Percentiles rank a stretch among this genome's conserved stretches.
These are phyloP conservation scores for Leishmania arabica DNA, from an alignment of 208 protist genomes.

Conservation along the genomic window DNA sequence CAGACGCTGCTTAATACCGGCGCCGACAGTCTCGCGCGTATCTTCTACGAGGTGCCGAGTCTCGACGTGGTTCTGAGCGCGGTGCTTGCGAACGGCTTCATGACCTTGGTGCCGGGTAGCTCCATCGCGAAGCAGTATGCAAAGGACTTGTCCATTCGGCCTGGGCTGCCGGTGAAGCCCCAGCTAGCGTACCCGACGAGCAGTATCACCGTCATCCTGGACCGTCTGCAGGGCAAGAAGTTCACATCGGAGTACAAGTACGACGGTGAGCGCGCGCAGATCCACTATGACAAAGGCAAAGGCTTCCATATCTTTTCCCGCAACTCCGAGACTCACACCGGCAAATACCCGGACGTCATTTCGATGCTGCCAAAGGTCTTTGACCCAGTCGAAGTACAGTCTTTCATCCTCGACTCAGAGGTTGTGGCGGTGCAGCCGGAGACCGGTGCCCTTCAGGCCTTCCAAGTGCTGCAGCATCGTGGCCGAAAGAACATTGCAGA, in stretches of 20 bases:
- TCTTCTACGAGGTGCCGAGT: constrained; percentile 87
- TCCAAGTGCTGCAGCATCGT: constrained; percentile 94
- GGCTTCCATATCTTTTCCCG: constrained; percentile 97
- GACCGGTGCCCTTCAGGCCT: constrained; percentile 94
- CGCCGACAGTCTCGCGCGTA: constrained; percentile 55
- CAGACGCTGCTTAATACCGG: constrained; percentile 71
- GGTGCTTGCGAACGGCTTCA: constrained; percentile 75
- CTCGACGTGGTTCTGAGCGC: constrained; percentile 78
- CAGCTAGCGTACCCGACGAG: constrained; percentile 99
- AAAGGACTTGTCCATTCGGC: constrained; percentile 73
- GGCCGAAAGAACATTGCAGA: constrained; percentile 92
- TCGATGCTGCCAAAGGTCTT: constrained; percentile 68
- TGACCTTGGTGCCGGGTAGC: constrained; percentile 67
- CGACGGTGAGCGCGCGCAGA: constrained; percentile 98
- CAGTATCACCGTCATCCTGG: constrained; percentile 86
- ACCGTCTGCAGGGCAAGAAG: constrained; percentile 73
- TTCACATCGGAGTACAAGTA: constrained; percentile 99
- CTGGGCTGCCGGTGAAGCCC: constrained; percentile 97
- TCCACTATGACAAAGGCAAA: constrained; percentile 83
- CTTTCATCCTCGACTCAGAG: constrained; percentile 99
- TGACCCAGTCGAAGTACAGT: constrained; percentile 64
- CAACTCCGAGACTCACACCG: constrained; percentile 98
- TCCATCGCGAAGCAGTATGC: constrained; percentile 38
- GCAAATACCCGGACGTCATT: constrained; percentile 99
- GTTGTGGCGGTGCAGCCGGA: constrained; percentile 95